Conservation (phyloP, 2,329 filamentous ascomycete species). For the Penicillium sp. region DNA sequence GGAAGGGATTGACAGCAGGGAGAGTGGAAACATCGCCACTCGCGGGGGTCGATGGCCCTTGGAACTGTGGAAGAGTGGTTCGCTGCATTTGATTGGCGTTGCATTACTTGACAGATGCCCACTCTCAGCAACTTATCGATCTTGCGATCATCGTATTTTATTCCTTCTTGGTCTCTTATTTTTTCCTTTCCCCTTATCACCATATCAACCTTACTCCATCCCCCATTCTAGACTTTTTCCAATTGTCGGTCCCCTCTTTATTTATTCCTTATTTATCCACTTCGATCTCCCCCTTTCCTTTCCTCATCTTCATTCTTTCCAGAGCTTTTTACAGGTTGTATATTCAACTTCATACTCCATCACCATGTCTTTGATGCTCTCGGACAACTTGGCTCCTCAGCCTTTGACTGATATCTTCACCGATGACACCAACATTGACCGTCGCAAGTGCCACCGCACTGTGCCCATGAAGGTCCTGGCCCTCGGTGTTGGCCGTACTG, state of each 20-base stretch:
- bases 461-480: conserved; percentile 73
- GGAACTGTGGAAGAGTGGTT: conserved; percentile 9
- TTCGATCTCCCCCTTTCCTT: conserved; percentile 6
- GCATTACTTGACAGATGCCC: conserved; percentile 21
- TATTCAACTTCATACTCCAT: not conserved
- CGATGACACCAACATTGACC: conserved; percentile 66
- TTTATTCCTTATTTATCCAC: conserved; percentile 11
- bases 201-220: conserved; percentile 16
- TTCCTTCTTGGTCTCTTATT: conserved; percentile 12
- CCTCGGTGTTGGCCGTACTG: conserved; percentile 68
- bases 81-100: conserved; percentile 13
- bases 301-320: conserved; percentile 1
- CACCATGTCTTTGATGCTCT: conserved; percentile 37
- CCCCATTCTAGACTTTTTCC: conserved; percentile 25
- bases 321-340: conserved; percentile 5
- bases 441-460: conserved; percentile 62
- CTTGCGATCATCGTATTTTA: conserved; percentile 11
- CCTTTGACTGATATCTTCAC: conserved; percentile 54
- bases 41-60: conserved; percentile 14
- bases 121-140: conserved; percentile 21
- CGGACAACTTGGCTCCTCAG: conserved; percentile 41
- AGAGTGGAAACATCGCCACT: conserved; percentile 20
- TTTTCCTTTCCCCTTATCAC: conserved; percentile 19
- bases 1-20: conserved; percentile 4
- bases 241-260: conserved; percentile 22